Evolutionary conservation across 192 early-diverging fungal species (phyloP), one percentile per base, ranked within the genome.

Genomic region (Funneliformis geosporum): DNA sequence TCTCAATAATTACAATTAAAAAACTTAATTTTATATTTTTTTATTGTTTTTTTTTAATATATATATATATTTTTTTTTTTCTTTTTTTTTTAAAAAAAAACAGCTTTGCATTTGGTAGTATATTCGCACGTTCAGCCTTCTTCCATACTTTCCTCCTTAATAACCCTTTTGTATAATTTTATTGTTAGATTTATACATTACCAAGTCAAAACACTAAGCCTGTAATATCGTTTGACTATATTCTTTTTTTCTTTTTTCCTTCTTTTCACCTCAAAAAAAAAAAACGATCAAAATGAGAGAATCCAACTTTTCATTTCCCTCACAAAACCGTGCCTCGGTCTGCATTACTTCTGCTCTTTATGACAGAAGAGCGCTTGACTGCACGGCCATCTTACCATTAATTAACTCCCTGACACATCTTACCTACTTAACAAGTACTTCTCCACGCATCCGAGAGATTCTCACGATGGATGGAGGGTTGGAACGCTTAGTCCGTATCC

Each of bases 301-400:
- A 83, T 92, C 92, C 80, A 95, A 95, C 81, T 93, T 94, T 82
- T 91, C 91, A 73, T 91, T 91, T 76, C 94, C 93, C 64, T 83
- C 87, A 38, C 90, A 89, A 79, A 93, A 95, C 85, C 91, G 92
- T 85, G 94, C 94, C 9, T 90, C 90, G 25, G 90, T 95, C 21
- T 91, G 90, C 69, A 94, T 95, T 80, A 90, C 92, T 11, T 91
- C 91, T 40, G 88, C 92, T 11, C 87, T 93, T 61, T 98, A 97
- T 82, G 97, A 98, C 85, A 92, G 96, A 81, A 93, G 97, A 80
- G 97, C 95, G n/a, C 89, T 98, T n/a, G 92, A 95, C 82, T 94
- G 93, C 81, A 95, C 95, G 7, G 95, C 95, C 82, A 91, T 91
- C 60, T 85, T 95, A 79, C 91, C 96, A 42, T 89, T 98, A 70